A percentile compares a stretch with the other conserved stretches of the same genome.
These are phyloP conservation scores for Ceratocystis albifundus DNA, from an alignment of 2,329 filamentous ascomycete genomes.

Conservation along the genomic window DNA sequence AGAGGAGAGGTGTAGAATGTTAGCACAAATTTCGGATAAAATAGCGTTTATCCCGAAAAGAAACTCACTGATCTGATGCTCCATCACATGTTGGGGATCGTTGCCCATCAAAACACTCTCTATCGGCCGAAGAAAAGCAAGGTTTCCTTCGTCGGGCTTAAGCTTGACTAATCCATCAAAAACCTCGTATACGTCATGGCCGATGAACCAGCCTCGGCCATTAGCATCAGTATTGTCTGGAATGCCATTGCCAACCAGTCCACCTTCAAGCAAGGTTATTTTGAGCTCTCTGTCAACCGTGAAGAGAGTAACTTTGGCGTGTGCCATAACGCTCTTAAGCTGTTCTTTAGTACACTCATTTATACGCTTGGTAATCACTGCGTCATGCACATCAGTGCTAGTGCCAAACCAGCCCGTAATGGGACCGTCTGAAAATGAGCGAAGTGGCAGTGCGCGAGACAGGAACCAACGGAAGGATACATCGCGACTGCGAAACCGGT, in stretches of 20 bases:
- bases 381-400: slow-evolving; percentile 66
- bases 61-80: slow-evolving; percentile 45
- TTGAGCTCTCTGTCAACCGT: slow-evolving; percentile 51
- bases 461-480: slow-evolving; percentile 73
- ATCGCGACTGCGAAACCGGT: slow-evolving; percentile 53
- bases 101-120: slow-evolving; percentile 53
- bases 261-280: slow-evolving; percentile 60
- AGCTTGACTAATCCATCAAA: slow-evolving; percentile 40
- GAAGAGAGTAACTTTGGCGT: slow-evolving; percentile 66
- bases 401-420: slow-evolving; percentile 73
- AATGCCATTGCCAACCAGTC: slow-evolving; percentile 44
- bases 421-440: slow-evolving; percentile 50
- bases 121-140: slow-evolving; percentile 46
- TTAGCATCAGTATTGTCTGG: slow-evolving; percentile 29
- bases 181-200: slow-evolving; percentile 52
- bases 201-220: slow-evolving; percentile 42
- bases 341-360: slow-evolving; percentile 58
- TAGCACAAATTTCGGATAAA: background rate
- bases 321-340: slow-evolving; percentile 59
- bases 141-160: slow-evolving; percentile 33
- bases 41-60: background rate
- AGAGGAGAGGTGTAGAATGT: slow-evolving; percentile 15
- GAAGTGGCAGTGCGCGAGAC: slow-evolving; percentile 57
- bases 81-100: slow-evolving; percentile 48
- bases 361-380: slow-evolving; percentile 53